These are phyloP conservation scores for Geotrichum candidum DNA, from an alignment of 1,139 yeast genomes.

Conservation along the genomic window DNA sequence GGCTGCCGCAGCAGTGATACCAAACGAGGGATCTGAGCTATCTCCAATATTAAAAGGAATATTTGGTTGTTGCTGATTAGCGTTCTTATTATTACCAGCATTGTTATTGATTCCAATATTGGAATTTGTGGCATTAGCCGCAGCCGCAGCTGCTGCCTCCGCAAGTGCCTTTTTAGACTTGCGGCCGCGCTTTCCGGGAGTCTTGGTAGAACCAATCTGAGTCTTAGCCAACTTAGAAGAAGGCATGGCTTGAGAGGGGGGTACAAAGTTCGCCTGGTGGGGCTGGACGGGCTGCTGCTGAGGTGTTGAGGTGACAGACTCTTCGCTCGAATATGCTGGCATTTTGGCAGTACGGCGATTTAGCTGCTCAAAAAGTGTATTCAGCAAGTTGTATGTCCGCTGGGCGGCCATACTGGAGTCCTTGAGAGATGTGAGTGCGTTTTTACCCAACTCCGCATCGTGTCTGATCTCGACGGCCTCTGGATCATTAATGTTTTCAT, in stretches of 20 bases:
- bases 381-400: constrained; percentile 71
- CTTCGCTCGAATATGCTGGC: constrained; percentile 1
- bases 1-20: constrained; percentile 6
- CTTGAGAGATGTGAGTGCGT: constrained; percentile 63
- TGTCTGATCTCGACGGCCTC: constrained; percentile 46
- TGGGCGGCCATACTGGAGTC: constrained; percentile 72
- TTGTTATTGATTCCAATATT: background rate
- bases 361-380: constrained; percentile 74
- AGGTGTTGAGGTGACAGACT: background rate
- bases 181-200: background rate
- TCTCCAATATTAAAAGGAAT: background rate
- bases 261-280: background rate
- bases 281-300: background rate
- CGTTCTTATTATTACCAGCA: background rate
- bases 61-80: background rate
- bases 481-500: constrained; percentile 60
- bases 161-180: constrained; percentile 1
- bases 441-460: constrained; percentile 79
- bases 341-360: constrained; percentile 20
- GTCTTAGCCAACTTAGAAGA: background rate
- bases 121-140: background rate
- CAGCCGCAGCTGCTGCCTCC: constrained; percentile 3
- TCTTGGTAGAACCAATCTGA: background rate
- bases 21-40: background rate
- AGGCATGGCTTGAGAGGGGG: background rate